A percentile compares a stretch with the other conserved stretches of the same genome.
phyloP scores from a whole-genome alignment of 2,329 filamentous ascomycete genomes.

The Cladosporium sp. region DNA sequence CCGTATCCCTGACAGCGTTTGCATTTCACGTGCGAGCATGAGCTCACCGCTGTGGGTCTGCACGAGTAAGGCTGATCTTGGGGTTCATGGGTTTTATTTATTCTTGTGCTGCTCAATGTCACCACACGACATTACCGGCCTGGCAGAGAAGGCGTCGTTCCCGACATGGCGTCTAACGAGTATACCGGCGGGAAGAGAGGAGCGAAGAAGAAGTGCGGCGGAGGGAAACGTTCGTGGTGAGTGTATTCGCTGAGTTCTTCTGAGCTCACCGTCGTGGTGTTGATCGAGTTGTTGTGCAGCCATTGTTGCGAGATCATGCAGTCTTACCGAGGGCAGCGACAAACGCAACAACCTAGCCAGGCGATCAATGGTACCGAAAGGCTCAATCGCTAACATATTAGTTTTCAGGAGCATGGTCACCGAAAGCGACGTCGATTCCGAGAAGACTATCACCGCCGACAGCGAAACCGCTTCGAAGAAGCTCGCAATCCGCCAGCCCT shows the following conservation, averaged over 20 bases:
- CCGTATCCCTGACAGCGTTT: background rate
- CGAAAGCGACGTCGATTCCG: background rate
- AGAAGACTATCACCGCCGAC: background rate
- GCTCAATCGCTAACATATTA: background rate
- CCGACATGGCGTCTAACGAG: background rate
- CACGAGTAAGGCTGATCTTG: background rate
- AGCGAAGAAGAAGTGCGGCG: background rate
- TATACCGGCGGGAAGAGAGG: background rate
- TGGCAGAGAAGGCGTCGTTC: background rate
- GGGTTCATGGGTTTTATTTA: background rate
- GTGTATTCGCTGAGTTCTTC: rapidly evolving
- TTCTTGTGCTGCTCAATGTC: background rate
- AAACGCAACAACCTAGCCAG: background rate
- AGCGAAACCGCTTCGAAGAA: background rate
- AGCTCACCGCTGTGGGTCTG: background rate
- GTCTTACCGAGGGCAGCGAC: background rate
- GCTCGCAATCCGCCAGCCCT: background rate
- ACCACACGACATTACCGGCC: background rate
- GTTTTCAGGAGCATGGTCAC: background rate
- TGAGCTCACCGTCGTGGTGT: background rate
- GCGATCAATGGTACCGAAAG: background rate
- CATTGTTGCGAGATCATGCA: background rate
- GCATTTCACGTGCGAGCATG: background rate
- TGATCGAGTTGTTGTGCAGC: background rate
- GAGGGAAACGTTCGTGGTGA: background rate